Evolutionary conservation across 106 monocot species (phyloP), one percentile per base, ranked within the genome.

Genomic region (Agapanthus africanus): DNA sequence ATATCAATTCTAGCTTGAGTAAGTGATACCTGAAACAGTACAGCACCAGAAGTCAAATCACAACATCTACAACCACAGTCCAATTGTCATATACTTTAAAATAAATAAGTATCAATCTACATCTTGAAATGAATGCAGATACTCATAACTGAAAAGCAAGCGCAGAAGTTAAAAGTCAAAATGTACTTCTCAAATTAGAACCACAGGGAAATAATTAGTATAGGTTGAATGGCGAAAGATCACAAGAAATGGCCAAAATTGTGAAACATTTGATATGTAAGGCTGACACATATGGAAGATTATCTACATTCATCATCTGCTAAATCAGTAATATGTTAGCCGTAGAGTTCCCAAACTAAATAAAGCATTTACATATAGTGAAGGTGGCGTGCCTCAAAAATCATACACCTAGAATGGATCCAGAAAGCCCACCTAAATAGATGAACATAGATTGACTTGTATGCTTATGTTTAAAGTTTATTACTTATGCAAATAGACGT

Each of bases 1-100:
- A 97, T 97, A 76, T 97, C 97, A 60, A 97, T 97, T 74, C 97
- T 88, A 71, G 97, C 97, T 89, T 97, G 97, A 35, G 97, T 97
- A 74, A 97, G 89, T 37, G 97, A 97, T 63, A 97, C 97, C 97
- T 97, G 79, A 71, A 38, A 57, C 26, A 77, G 36, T 32, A 74
- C 18, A 35, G 38, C 19, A 6, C 36, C 19, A n/a, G n/a, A n/a
- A n/a, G n/a, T n/a, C n/a, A n/a, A n/a, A 33, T 61, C 35, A 34
- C n/a, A 33, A 61, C 33, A 61, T 61, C n/a, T 3, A 33, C 13
- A 0, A 16, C 50, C 7, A 3, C 8, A 35, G 33, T 18, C n/a
- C 61, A 61, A 6, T 36, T 7, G 33, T 61, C 16, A 61, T 35
- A 34, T 35, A 61, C 36, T 59, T 56, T 33, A 28, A 59, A 59